These are phyloP conservation scores for Sugiyamaella americana DNA, from an alignment of 805 yeast species.

Conservation along the genomic window DNA sequence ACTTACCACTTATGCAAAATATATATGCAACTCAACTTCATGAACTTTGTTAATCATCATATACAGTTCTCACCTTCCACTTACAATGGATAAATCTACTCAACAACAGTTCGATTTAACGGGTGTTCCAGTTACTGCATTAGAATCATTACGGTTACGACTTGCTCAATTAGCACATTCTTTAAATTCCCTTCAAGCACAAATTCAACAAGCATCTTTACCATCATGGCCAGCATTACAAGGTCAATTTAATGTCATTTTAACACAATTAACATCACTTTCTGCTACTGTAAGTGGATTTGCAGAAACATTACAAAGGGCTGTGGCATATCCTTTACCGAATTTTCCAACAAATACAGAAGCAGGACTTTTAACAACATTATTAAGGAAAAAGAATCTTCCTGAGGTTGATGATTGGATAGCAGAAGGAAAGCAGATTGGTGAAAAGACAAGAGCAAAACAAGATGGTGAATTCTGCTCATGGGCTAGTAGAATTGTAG, in stretches of 20 bases:
- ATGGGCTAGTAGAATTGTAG: conserved; percentile 58
- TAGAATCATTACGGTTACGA: conserved; percentile 58
- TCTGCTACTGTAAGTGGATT: conserved; percentile 60
- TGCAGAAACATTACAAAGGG: conserved; percentile 49
- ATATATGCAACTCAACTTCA: too few species aligned
- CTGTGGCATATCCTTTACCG: conserved; percentile 80
- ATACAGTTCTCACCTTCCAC: too few species aligned
- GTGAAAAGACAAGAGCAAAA: conserved; percentile 28
- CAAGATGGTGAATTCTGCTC: conserved; percentile 61
- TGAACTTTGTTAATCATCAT: too few species aligned
- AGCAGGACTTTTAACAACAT: conserved; percentile 74
- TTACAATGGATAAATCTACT: too few species aligned
- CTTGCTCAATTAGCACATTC: conserved; percentile 60
- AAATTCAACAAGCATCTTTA: conserved; percentile 41
- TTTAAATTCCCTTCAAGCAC: conserved; percentile 48
- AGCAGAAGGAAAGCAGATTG: conserved; percentile 36
- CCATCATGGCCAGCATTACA: conserved; percentile 65
- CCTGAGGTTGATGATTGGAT: conserved; percentile 94
- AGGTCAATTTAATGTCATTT: conserved; percentile 73
- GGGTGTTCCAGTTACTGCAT: conserved; percentile 53
- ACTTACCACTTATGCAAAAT: too few species aligned
- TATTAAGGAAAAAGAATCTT: conserved; percentile 76
- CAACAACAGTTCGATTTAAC: too few species aligned
- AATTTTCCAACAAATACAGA: conserved; percentile 81
- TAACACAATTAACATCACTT: conserved; percentile 79